A percentile compares a stretch with the other conserved stretches of the same genome.
These are phyloP conservation scores for Phytophthora citrophthora DNA, from an alignment of 352 stramenopile species.

Conservation along the genomic window DNA sequence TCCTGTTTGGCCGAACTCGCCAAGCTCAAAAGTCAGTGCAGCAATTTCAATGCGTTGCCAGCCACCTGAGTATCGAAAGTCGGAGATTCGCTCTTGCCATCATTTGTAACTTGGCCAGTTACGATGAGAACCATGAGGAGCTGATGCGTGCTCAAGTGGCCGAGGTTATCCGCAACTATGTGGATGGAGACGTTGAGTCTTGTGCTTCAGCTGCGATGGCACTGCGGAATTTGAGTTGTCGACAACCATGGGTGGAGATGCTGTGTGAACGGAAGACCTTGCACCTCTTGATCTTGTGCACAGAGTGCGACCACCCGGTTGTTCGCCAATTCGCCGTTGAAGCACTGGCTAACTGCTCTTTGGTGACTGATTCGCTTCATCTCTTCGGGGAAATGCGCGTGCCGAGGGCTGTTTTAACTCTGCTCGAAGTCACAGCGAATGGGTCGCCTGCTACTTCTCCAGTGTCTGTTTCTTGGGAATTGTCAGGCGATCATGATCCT, in stretches of 20 bases:
- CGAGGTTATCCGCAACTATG: slow-evolving; percentile 74
- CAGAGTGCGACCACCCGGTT: slow-evolving; percentile 51
- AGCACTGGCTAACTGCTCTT: slow-evolving; percentile 77
- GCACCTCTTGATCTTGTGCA: slow-evolving; percentile 63
- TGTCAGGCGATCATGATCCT: background rate
- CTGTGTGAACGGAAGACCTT: slow-evolving; percentile 78
- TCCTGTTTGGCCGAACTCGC: slow-evolving; percentile 16
- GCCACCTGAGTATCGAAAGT: slow-evolving; percentile 46
- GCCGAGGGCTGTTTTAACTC: slow-evolving; percentile 44
- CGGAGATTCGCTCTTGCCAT: slow-evolving; percentile 68
- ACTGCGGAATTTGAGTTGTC: slow-evolving; percentile 75
- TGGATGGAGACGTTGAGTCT: slow-evolving; percentile 73
- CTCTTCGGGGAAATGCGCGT: slow-evolving; percentile 77
- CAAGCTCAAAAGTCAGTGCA: slow-evolving; percentile 2
- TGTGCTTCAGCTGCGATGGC: slow-evolving; percentile 75
- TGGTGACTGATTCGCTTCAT: slow-evolving; percentile 76
- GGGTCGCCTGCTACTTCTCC: background rate
- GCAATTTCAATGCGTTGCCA: slow-evolving; percentile 14
- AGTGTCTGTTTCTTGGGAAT: slow-evolving; percentile 21
- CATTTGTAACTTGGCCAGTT: slow-evolving; percentile 78
- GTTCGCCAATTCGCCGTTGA: slow-evolving; percentile 73
- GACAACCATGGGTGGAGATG: slow-evolving; percentile 81
- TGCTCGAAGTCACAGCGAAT: slow-evolving; percentile 52
- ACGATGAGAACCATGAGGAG: slow-evolving; percentile 82
- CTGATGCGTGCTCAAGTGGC: slow-evolving; percentile 78